phyloP scores from a whole-genome alignment of 208 protist species.

The Acanthamoeba quina region DNA sequence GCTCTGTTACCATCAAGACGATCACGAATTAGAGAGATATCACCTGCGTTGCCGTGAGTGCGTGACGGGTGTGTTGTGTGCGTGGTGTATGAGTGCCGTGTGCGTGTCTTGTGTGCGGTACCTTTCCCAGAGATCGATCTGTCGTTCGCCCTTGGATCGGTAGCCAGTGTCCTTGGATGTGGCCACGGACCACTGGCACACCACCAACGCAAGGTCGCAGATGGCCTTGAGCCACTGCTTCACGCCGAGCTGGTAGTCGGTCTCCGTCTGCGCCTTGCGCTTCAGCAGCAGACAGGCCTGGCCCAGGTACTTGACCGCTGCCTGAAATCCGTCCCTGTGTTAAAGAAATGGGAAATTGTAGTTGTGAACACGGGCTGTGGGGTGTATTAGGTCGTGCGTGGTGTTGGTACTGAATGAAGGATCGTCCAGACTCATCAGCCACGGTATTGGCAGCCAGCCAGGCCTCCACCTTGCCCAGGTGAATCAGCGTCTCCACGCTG shows the following conservation, averaged over 20 bases:
- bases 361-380: not conserved
- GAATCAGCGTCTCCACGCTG: slow-evolving; percentile 46
- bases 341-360: not conserved
- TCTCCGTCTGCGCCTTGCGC: slow-evolving; percentile 27
- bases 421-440: not conserved
- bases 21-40: not conserved
- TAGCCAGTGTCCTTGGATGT: not conserved
- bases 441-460: slow-evolving; percentile 37
- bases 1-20: not conserved
- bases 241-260: slow-evolving; percentile 8
- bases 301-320: slow-evolving; percentile 14
- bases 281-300: slow-evolving; percentile 33
- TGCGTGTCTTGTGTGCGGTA: not conserved
- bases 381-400: not conserved
- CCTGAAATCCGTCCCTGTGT: slow-evolving; percentile 8
- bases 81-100: not conserved
- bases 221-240: slow-evolving; percentile 6
- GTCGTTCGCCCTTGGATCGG: slow-evolving; percentile 15
- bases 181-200: slow-evolving; percentile 29
- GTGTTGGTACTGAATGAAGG: not conserved
- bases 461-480: slow-evolving; percentile 37
- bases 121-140: slow-evolving; percentile 45
- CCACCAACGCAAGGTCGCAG: slow-evolving; percentile 1
- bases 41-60: too few relatives aligned
- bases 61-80: too few relatives aligned